Base-by-base conservation (phyloP, 148 eudicot genomes). In the Chenopodium berlandieri region DNA sequence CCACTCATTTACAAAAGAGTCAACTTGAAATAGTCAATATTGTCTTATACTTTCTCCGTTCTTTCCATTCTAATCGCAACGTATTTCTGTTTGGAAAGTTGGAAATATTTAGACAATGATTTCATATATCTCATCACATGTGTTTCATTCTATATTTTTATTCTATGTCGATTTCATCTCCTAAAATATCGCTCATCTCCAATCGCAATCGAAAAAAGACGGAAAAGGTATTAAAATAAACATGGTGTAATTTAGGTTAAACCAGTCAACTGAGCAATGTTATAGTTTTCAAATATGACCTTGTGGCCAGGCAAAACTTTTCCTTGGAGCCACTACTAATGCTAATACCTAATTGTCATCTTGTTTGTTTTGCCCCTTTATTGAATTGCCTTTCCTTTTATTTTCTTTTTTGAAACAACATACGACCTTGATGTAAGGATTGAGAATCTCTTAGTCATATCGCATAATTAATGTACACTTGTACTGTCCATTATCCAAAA, bases 251-350 rank as follows among this genome's bases (percentile, higher is more conserved):
- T 70, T 14, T 30, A 66, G 8, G 23, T 71, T 71, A 7, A 12
- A 69, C 12, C 16, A 71, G 74, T 71, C 74, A 71, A 71, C 48
- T 71, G 13, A 6, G 9, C 60, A 56, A 16, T 16, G 60, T 52
- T 52, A 40, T 52, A 52, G 56, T 52, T 52, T 10, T 52, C 56
- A 68, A 12, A 31, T 68, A 37, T 68, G 40, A 31, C 71, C 71
- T 17, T 68, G 31, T 68, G 44, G 56, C 23, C 22, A 14, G 65
- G 52, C 74, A 13, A 71, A 31, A 23, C 13, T 37, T 34, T 4
- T 19, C 2, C 10, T 37, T 40, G 50, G 74, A 71, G 74, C 74
- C 74, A 71, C 74, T 71, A 71, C 13, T 71, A 71, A 8, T 71
- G 74, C 48, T 40, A 12, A 37, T 22, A 19, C n/a, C 46, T 19